Evolutionary conservation across 1,284 basidiomycete species (phyloP).

Genomic region (Rhodotorula sp.): DNA sequence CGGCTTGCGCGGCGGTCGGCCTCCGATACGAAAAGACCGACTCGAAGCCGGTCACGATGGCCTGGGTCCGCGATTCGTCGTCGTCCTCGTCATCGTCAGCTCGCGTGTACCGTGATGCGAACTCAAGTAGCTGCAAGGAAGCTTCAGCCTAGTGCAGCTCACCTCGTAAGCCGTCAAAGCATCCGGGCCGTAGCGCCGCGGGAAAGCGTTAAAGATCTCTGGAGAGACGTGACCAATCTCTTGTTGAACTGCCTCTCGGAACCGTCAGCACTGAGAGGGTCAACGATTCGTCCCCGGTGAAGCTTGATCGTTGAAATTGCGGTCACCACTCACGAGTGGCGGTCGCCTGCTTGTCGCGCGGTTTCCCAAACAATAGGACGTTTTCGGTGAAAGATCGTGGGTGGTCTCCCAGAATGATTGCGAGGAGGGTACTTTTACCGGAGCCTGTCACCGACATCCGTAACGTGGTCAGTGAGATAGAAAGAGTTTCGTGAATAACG

Average conservation of each 20-base stretch:
- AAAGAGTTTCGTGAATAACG: too few species aligned
- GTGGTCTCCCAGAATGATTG: slow-evolving; percentile 88
- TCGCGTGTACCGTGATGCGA: neutral
- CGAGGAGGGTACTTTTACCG: slow-evolving; percentile 93
- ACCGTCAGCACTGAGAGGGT: too few species aligned
- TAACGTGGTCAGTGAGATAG: neutral
- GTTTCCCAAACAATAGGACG: slow-evolving; percentile 48
- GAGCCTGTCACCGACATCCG: slow-evolving; percentile 59
- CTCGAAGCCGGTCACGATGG: slow-evolving; percentile 78
- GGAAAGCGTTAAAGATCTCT: slow-evolving; percentile 88
- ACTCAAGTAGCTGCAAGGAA: neutral
- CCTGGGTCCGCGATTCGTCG: neutral
- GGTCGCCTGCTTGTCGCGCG: slow-evolving; percentile 40
- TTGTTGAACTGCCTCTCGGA: slow-evolving; percentile 47
- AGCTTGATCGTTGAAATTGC: too few species aligned
- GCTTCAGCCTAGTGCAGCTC: neutral
- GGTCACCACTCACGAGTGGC: slow-evolving; percentile 33
- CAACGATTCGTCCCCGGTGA: too few species aligned
- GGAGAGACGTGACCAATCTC: slow-evolving; percentile 79
- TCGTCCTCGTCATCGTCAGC: neutral
- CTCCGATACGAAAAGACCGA: slow-evolving; percentile 65
- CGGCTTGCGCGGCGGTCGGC: slow-evolving; percentile 53
- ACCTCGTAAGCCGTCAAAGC: slow-evolving; percentile 68
- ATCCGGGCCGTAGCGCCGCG: slow-evolving; percentile 57
- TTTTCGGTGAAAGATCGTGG: slow-evolving; percentile 83